Evolutionary conservation across 2,329 filamentous ascomycete species (phyloP).

Genomic region (Xylaria digitata): DNA sequence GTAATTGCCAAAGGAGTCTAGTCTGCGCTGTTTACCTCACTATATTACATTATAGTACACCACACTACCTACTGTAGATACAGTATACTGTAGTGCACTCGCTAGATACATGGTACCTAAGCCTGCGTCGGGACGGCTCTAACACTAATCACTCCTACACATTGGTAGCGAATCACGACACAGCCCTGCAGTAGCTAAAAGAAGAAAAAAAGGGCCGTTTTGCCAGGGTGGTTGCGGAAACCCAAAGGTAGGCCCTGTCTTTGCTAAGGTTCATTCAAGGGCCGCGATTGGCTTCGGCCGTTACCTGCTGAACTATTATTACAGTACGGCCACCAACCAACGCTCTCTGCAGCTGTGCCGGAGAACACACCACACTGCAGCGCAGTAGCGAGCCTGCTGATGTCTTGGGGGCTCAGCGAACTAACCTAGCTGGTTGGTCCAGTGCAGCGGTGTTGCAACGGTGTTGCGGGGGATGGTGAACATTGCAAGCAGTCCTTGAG

Average conservation of each 20-base stretch:
- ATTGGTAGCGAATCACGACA: slow-evolving; percentile 24
- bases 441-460: background rate
- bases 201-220: slow-evolving; percentile 7
- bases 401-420: slow-evolving; percentile 5
- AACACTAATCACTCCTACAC: background rate
- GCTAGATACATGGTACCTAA: no score
- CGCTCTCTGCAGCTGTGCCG: background rate
- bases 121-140: background rate
- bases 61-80: no score
- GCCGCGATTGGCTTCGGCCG: slow-evolving; percentile 10
- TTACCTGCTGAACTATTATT: background rate
- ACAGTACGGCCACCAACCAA: background rate
- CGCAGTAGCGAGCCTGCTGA: slow-evolving; percentile 9
- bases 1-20: slow-evolving; percentile 5
- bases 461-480: slow-evolving; percentile 7
- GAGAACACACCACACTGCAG: slow-evolving; percentile 22
- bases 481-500: no score
- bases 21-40: background rate
- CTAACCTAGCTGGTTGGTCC: slow-evolving; percentile 1
- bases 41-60: slow-evolving; percentile 11
- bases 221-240: background rate
- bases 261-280: slow-evolving; percentile 8
- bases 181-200: background rate
- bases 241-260: slow-evolving; percentile 10
- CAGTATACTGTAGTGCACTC: no score